Conservation (phyloP, 2,329 filamentous ascomycete species). For the Botrytis fragariae region DNA sequence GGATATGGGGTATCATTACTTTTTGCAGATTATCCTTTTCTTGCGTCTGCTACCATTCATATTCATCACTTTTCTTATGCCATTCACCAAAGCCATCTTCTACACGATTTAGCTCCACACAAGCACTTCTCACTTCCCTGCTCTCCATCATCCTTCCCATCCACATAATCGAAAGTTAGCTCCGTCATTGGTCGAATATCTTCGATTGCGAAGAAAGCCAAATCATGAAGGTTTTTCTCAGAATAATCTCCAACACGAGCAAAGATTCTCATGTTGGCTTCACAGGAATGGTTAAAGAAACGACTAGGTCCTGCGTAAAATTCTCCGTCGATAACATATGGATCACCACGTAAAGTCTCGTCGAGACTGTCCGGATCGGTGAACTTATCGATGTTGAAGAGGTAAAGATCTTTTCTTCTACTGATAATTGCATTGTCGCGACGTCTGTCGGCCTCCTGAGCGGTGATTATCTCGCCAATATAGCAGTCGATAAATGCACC, state of each 20-base stretch:
- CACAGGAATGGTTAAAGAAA: conserved; percentile 81
- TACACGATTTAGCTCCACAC: conserved; percentile 65
- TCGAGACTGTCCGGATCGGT: conserved; percentile 56
- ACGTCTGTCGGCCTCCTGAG: conserved; percentile 61
- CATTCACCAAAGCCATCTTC: conserved; percentile 72
- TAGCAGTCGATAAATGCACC: conserved; percentile 82
- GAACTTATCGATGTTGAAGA: conserved; percentile 83
- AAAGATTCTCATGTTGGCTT: conserved; percentile 77
- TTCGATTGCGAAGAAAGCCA: conserved; percentile 70
- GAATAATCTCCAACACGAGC: conserved; percentile 75
- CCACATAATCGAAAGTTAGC: conserved; percentile 77
- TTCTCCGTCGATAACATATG: conserved; percentile 67
- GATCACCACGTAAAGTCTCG: conserved; percentile 52
- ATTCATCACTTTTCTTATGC: too few relatives aligned
- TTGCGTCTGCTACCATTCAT: background rate
- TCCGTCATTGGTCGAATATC: conserved; percentile 66
- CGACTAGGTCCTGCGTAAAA: conserved; percentile 74
- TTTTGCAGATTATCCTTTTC: background rate
- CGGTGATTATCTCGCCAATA: conserved; percentile 67
- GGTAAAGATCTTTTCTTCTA: conserved; percentile 70
- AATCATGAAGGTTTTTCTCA: conserved; percentile 70
- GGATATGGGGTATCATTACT: background rate
- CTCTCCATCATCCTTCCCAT: conserved; percentile 53
- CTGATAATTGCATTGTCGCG: conserved; percentile 55
- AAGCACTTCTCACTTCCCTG: conserved; percentile 47